Evolutionary conservation across 805 yeast species (phyloP).

Genomic region (Lipomyces anomalus): DNA sequence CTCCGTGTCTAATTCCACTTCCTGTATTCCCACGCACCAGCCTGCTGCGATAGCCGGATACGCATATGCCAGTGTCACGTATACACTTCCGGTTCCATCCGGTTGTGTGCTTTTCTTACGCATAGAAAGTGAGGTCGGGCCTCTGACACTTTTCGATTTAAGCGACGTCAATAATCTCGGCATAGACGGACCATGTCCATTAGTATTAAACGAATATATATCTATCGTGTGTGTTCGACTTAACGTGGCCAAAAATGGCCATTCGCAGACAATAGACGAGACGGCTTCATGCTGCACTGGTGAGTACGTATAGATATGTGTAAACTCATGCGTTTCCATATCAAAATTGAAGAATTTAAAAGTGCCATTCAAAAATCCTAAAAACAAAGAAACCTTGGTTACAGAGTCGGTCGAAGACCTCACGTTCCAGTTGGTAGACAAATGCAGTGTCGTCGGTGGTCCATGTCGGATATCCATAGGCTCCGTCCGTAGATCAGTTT

Average conservation of each 20-base stretch:
- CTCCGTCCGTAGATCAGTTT: conserved; percentile 1
- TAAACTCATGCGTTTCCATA: background rate
- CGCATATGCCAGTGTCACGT: conserved; percentile 14
- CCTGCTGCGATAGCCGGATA: conserved; percentile 3
- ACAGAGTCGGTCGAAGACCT: background rate
- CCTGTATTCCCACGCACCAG: conserved; percentile 17
- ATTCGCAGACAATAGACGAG: conserved; percentile 4
- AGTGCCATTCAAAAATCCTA: conserved; percentile 15
- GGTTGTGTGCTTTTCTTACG: background rate
- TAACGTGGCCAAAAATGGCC: conserved; percentile 14
- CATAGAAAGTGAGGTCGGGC: conserved; percentile 11
- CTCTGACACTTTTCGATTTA: conserved; percentile 6
- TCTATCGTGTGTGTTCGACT: conserved; percentile 3
- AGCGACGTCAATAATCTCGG: conserved; percentile 1
- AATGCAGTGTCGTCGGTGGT: conserved; percentile 5
- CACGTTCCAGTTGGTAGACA: background rate
- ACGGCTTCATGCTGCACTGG: conserved; percentile 3
- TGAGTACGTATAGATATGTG: background rate
- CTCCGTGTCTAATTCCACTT: conserved; percentile 12
- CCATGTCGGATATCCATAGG: background rate
- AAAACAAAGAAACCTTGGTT: conserved; percentile 1
- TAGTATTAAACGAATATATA: conserved; percentile 2
- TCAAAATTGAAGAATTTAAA: background rate
- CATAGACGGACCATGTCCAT: too few species aligned
- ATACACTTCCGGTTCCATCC: conserved; percentile 1